phyloP scores from a whole-genome alignment of 2,329 filamentous ascomycete species.

The Xylaria sp. region DNA sequence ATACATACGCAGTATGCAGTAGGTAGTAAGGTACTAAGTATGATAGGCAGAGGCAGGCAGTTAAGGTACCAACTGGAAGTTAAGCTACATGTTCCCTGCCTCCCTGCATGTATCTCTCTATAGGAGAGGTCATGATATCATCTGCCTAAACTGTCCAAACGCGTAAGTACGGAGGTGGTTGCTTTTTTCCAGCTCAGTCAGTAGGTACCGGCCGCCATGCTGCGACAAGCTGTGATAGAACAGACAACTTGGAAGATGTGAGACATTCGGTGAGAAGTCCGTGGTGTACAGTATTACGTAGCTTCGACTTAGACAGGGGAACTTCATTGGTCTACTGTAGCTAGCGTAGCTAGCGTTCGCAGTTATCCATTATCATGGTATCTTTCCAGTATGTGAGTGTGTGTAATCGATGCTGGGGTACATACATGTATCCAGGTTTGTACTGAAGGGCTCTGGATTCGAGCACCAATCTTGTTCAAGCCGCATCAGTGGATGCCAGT shows the following conservation, averaged over 20 bases:
- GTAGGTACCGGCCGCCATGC: not conserved
- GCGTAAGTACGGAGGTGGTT: not conserved
- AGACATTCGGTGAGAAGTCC: slow-evolving; percentile 11
- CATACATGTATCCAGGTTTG: slow-evolving; percentile 13
- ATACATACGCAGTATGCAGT: too few species aligned
- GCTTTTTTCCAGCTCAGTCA: slow-evolving; percentile 22
- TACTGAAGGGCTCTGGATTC: not conserved
- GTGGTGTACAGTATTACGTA: not conserved
- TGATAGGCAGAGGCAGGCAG: too few species aligned
- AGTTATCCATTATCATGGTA: slow-evolving; percentile 22
- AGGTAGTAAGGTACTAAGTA: too few species aligned
- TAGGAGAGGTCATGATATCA: not conserved
- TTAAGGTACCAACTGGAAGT: not conserved
- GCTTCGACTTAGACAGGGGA: not conserved
- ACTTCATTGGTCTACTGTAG: slow-evolving; percentile 20
- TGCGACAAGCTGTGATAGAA: slow-evolving; percentile 1
- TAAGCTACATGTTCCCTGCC: not conserved
- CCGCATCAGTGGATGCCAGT: not conserved
- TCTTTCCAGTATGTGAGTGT: slow-evolving; percentile 19
- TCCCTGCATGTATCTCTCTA: not conserved
- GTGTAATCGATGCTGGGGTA: slow-evolving; percentile 20
- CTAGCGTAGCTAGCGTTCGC: slow-evolving; percentile 13
- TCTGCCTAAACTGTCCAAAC: not conserved
- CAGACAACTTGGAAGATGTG: not conserved
- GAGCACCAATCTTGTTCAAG: slow-evolving; percentile 7